Base-by-base conservation (phyloP, 176 grass and related monocot genomes). In the Cymbopogon citratus region DNA sequence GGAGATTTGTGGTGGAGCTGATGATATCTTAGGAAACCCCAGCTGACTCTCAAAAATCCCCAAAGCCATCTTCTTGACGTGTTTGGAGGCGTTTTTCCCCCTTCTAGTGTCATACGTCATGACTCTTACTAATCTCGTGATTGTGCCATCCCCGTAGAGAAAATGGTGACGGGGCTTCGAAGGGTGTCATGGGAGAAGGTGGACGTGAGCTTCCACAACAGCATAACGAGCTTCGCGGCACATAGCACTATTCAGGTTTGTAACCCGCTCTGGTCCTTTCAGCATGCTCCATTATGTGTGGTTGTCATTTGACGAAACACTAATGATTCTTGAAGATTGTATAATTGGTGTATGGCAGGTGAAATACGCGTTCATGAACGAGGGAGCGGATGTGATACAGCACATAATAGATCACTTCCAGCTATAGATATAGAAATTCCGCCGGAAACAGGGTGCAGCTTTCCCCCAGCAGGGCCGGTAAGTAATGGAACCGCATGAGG, bases 181-280 rank as follows among this genome's bases (percentile, higher is more conserved):
- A 70, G 26, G 0, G 75, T 95, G 21, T 91, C 96, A 16, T 99
- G 96, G 96, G 91, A 95, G 62, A 95, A 90, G 66, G 89, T 99
- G 1, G 92, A 99, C 80, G 92, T 93, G 51, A 99, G 92, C 73
- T 99, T 95, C 63, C 88, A 88, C 49, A 86, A 19, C 24, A 91
- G 88, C 69, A 86, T 63, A 12, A 87, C 91, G 71, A 93, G 92
- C 76, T 88, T 95, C 14, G 86, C 89, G 9, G 87, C 90, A 3
- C 96, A 95, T 49, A 99, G 90, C 77, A 87, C 91, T 27, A 99
- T 99, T 77, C 96, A 99, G 89, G 92, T 94, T 9, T 45, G 9
- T 36, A 38, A 2, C 12, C 72, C 33, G 34, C 57, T 18, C 69
- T 41, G 33, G 9, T 63, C 9, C 68, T 60, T 44, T 69, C 25